Evolutionary conservation across 2,329 filamentous ascomycete species (phyloP).

Genomic region (Elsinoe fawcettii): DNA sequence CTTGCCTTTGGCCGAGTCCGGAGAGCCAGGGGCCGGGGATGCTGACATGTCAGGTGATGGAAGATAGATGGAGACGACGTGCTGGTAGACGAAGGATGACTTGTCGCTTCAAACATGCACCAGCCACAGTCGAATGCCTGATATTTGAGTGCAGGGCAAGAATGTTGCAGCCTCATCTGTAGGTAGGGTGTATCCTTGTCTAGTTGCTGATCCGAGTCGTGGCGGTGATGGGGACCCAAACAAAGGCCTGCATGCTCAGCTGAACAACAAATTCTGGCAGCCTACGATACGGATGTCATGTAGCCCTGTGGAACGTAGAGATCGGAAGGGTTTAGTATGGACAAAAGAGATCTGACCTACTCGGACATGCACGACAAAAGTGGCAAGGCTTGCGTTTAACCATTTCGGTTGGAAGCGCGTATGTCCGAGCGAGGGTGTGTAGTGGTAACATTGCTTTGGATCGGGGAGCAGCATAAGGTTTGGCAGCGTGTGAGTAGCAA

Average conservation of each 20-base stretch:
- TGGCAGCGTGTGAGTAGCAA: conserved; percentile 2
- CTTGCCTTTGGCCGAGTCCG: conserved; percentile 10
- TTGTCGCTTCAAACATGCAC: background rate
- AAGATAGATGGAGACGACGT: background rate
- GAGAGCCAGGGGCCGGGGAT: conserved; percentile 3
- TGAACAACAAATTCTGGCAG: background rate
- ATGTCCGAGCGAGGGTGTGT: conserved; percentile 4
- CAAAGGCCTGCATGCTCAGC: conserved; percentile 4
- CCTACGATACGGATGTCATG: background rate
- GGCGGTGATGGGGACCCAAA: background rate
- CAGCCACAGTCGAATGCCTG: conserved; percentile 11
- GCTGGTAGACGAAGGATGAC: background rate
- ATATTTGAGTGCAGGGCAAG: conserved; percentile 3
- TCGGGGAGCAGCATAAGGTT: conserved; percentile 6
- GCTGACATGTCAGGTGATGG: conserved; percentile 4
- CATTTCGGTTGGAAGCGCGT: conserved; percentile 5
- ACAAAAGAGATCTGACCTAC: conserved; percentile 3
- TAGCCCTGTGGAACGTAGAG: background rate
- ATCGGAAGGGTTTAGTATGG: conserved; percentile 3
- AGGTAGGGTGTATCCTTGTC: background rate
- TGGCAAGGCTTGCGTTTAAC: conserved; percentile 10
- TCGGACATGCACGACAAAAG: conserved; percentile 9
- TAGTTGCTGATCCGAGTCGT: background rate
- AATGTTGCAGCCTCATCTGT: conserved; percentile 11
- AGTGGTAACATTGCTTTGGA: background rate